Evolutionary conservation across 2,329 filamentous ascomycete species (phyloP).

Genomic region (Aspergillus sp.): DNA sequence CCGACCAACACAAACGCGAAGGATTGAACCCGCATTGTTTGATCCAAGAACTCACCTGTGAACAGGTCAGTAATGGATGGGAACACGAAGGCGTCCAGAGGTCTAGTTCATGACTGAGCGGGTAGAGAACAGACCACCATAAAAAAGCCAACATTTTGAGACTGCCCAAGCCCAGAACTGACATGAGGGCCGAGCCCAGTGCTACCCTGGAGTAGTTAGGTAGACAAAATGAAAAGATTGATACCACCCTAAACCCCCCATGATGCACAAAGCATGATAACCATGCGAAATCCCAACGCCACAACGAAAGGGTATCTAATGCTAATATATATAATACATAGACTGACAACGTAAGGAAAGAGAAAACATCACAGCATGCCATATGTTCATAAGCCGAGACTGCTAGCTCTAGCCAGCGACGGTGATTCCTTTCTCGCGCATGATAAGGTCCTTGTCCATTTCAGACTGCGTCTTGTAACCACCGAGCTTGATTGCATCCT

Average conservation of each 20-base stretch:
- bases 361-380: not conserved
- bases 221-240: not conserved
- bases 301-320: conserved; percentile 22
- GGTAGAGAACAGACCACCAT: not conserved
- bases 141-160: not conserved
- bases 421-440: conserved; percentile 22
- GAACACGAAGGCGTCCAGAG: not conserved
- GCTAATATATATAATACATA: conserved; percentile 14
- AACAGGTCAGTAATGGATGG: not conserved
- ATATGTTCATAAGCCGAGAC: not conserved
- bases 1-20: not conserved
- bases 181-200: not conserved
- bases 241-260: not conserved
- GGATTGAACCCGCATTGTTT: not conserved
- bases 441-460: conserved; percentile 32
- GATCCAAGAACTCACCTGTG: not conserved
- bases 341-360: not conserved
- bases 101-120: not conserved
- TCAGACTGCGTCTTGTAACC: conserved; percentile 31
- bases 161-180: not conserved
- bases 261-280: not conserved
- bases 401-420: conserved; percentile 4
- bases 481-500: conserved; percentile 30
- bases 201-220: not conserved
- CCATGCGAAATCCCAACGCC: not conserved